Conservation (phyloP, 148 eudicot species). For the Dianthus caryophyllus region DNA sequence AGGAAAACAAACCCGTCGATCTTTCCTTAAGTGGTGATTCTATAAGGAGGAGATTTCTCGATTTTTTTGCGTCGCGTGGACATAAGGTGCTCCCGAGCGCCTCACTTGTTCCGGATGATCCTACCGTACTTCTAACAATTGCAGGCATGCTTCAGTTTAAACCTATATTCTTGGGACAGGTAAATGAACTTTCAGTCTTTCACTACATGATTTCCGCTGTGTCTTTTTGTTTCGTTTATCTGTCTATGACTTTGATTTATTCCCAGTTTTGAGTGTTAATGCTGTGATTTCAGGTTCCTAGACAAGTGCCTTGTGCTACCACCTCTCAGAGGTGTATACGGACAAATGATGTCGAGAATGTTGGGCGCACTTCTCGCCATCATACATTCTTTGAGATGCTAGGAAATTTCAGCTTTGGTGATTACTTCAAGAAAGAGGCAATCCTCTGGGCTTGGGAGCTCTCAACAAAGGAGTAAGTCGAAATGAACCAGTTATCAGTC, state of each 20-base stretch:
- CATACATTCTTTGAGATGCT: slow-evolving; percentile 99
- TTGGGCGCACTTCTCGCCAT: slow-evolving; percentile 90
- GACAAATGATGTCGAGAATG: slow-evolving; percentile 94
- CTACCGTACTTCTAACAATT: slow-evolving; percentile 89
- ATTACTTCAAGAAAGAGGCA: slow-evolving; percentile 95
- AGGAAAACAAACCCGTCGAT: slow-evolving; percentile 45
- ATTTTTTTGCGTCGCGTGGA: slow-evolving; percentile 82
- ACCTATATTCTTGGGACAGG: slow-evolving; percentile 96
- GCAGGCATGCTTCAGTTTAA: slow-evolving; percentile 99
- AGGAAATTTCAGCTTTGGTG: slow-evolving; percentile 97
- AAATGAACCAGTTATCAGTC: slow-evolving; percentile 5
- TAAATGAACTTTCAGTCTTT: slow-evolving; percentile 19
- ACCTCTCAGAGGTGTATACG: slow-evolving; percentile 94
- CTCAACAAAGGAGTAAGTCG: slow-evolving; percentile 68
- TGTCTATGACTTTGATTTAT: not conserved
- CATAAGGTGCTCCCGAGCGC: slow-evolving; percentile 90
- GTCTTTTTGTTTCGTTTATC: not conserved
- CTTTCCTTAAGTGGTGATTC: slow-evolving; percentile 61
- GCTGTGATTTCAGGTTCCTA: slow-evolving; percentile 47
- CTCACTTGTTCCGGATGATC: slow-evolving; percentile 98
- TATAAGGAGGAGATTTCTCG: slow-evolving; percentile 67
- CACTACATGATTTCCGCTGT: not conserved
- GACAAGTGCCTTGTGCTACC: slow-evolving; percentile 79
- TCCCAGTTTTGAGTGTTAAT: not conserved
- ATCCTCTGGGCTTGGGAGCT: slow-evolving; percentile 99